Evolutionary conservation across 495 filamentous ascomycete genomes (phyloP).

Genomic region (Neurospora discreta): DNA sequence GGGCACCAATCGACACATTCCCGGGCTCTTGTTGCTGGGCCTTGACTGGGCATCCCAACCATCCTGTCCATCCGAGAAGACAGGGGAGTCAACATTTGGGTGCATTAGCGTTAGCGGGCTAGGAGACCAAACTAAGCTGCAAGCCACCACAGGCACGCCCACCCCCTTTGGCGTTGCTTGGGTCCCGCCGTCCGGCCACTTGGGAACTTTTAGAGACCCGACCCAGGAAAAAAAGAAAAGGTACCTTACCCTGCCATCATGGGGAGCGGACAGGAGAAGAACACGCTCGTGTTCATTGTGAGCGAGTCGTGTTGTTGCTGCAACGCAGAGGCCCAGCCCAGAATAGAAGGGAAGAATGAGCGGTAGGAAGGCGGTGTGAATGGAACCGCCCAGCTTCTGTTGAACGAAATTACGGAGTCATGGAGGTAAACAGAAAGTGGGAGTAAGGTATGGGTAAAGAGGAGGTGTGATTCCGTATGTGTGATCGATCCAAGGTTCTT

Average conservation of each 20-base stretch:
- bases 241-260: neutral
- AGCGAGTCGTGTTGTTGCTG: neutral
- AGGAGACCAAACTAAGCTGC: conserved; percentile 10
- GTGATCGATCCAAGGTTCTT: neutral
- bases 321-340: neutral
- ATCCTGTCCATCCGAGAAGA: conserved; percentile 8
- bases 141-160: conserved; percentile 18
- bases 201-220: neutral
- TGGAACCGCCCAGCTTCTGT: neutral
- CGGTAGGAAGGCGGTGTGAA: neutral
- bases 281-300: neutral
- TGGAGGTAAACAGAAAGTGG: neutral
- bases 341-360: neutral
- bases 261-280: neutral
- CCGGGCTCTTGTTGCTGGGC: neutral
- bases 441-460: neutral
- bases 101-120: conserved; percentile 23
- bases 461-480: neutral
- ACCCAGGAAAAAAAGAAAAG: neutral
- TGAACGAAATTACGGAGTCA: neutral
- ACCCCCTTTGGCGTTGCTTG: conserved; percentile 7
- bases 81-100: conserved; percentile 9
- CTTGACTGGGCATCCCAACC: neutral
- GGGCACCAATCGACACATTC: neutral
- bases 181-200: conserved; percentile 1